These are phyloP conservation scores for Vaccinium macrocarpon DNA, from an alignment of 148 eudicot genomes.

Conservation along the genomic window DNA sequence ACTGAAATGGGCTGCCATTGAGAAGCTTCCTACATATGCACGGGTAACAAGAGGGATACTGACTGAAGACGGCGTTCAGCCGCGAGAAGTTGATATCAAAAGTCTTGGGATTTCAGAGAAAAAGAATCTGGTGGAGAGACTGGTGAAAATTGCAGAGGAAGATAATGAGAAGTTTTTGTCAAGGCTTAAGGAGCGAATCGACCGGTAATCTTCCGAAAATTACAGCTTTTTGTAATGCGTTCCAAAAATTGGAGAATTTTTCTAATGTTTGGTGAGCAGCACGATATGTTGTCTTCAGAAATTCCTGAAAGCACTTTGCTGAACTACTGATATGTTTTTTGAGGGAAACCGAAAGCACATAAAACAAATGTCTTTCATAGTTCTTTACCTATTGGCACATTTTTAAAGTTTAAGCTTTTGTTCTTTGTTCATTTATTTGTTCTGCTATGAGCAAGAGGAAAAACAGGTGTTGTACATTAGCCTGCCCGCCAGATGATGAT, in stretches of 20 bases:
- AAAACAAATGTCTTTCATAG: background rate
- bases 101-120: background rate
- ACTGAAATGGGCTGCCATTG: background rate
- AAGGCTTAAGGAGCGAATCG: background rate
- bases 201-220: background rate
- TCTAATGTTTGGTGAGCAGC: background rate
- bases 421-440: too few relatives aligned
- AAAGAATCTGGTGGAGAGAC: background rate
- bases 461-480: too few relatives aligned
- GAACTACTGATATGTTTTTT: background rate
- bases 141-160: background rate
- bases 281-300: background rate
- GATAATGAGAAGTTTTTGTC: constrained; percentile 1
- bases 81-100: background rate
- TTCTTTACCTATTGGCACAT: too few relatives aligned
- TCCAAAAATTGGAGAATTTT: too few relatives aligned
- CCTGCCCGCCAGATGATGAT: too few relatives aligned
- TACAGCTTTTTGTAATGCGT: too few relatives aligned
- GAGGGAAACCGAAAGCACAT: background rate
- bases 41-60: background rate
- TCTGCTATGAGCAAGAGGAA: too few relatives aligned
- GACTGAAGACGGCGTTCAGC: background rate
- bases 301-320: background rate
- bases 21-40: background rate
- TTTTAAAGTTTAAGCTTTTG: too few relatives aligned